Conservation (phyloP, 352 stramenopile genomes). For the Pythium aristosporum region DNA sequence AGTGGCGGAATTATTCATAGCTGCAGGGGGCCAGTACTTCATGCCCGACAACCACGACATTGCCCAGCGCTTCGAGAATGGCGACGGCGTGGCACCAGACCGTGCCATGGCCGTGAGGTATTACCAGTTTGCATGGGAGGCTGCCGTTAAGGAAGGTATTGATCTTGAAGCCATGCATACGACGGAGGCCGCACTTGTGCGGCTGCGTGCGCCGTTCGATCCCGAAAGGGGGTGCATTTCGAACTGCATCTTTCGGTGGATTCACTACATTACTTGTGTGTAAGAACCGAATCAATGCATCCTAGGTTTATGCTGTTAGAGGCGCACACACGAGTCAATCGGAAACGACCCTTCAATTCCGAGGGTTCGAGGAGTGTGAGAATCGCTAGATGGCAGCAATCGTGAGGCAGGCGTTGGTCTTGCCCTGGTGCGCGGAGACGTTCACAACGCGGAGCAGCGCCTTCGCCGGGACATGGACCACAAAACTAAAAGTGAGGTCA, state of each 20-base stretch:
- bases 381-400: no score
- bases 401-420: no score
- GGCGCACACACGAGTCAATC: no score
- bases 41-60: neutral
- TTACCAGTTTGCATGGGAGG: conserved; percentile 3
- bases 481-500: no score
- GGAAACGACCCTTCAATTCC: neutral
- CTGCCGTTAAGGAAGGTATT: neutral
- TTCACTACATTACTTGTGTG: neutral
- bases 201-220: conserved; percentile 1
- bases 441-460: no score
- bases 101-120: neutral
- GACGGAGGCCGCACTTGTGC: neutral
- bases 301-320: no score
- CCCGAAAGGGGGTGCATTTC: neutral
- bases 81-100: neutral
- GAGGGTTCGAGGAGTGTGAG: no score
- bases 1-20: neutral
- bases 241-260: neutral
- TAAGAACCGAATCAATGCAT: no score
- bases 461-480: no score
- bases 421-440: no score
- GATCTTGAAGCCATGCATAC: neutral
- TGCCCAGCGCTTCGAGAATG: neutral
- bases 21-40: neutral